These are phyloP conservation scores for Scorias spongiosa DNA, from an alignment of 2,329 filamentous ascomycete species.

Conservation along the genomic window DNA sequence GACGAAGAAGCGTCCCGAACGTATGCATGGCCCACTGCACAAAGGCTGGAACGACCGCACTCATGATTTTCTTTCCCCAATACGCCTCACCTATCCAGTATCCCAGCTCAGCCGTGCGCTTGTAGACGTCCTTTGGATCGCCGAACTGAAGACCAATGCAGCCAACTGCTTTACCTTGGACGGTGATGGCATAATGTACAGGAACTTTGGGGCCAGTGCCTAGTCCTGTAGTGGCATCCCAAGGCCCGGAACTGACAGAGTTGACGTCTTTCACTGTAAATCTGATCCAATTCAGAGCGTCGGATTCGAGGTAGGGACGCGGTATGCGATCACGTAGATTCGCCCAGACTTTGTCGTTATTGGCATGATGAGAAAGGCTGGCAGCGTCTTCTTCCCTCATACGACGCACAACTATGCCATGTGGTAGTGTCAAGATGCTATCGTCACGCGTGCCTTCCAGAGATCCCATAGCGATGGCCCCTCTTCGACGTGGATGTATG, in stretches of 20 bases:
- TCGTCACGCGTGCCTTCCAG: too few relatives aligned
- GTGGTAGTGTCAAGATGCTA: not conserved
- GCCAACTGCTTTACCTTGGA: conserved; percentile 19
- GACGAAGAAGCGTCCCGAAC: conserved; percentile 14
- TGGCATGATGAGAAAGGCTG: conserved; percentile 13
- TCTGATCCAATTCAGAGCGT: conserved; percentile 22
- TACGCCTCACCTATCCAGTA: conserved; percentile 27
- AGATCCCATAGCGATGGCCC: too few relatives aligned
- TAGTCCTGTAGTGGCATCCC: conserved; percentile 3
- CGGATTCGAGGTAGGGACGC: conserved; percentile 22
- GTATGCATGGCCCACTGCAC: conserved; percentile 21
- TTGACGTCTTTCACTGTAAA: conserved; percentile 9
- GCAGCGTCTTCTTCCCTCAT: conserved; percentile 20
- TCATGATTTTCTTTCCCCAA: conserved; percentile 22
- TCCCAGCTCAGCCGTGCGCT: conserved; percentile 25
- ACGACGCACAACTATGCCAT: conserved; percentile 12
- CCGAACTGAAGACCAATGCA: conserved; percentile 21
- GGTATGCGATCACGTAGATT: conserved; percentile 26
- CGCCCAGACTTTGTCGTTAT: conserved; percentile 19
- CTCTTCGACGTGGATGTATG: too few relatives aligned
- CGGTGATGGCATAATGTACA: conserved; percentile 11
- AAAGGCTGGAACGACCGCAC: conserved; percentile 19
- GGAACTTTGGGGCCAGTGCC: conserved; percentile 8
- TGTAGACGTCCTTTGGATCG: conserved; percentile 17
- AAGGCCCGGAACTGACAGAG: conserved; percentile 7